Conservation (phyloP, 352 stramenopile genomes). For the Globisporangium heterothallicum region DNA sequence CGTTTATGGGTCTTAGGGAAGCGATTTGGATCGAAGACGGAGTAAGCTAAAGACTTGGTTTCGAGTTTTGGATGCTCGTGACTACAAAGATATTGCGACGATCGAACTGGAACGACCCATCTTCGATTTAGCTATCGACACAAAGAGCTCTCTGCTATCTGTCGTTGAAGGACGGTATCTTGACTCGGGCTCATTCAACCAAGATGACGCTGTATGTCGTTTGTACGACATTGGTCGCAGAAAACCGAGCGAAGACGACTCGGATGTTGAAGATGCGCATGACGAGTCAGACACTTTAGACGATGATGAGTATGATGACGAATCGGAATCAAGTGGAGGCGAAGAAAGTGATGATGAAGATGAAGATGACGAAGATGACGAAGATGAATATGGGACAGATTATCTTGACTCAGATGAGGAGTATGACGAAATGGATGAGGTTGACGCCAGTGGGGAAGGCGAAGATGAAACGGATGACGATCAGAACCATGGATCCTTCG, state of each 20-base stretch:
- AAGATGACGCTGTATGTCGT: conserved; percentile 78
- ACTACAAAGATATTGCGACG: conserved; percentile 83
- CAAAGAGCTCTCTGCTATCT: conserved; percentile 58
- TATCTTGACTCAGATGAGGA: conserved; percentile 24
- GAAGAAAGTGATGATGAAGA: conserved; percentile 43
- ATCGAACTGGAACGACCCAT: conserved; percentile 75
- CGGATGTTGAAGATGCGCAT: conserved; percentile 73
- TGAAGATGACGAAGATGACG: conserved; percentile 40
- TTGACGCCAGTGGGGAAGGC: conserved; percentile 21
- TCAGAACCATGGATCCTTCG: conserved; percentile 19
- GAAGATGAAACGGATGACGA: conserved; percentile 25
- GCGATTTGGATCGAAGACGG: conserved; percentile 50
- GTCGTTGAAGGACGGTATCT: conserved; percentile 73
- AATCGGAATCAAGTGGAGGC: conserved; percentile 38
- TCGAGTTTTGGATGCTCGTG: conserved; percentile 69
- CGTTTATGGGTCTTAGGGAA: conserved; percentile 24
- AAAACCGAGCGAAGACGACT: conserved; percentile 82
- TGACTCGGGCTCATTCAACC: conserved; percentile 42
- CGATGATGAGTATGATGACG: conserved; percentile 76
- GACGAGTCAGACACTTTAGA: conserved; percentile 68
- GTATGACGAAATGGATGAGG: conserved; percentile 31
- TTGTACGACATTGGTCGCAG: conserved; percentile 87
- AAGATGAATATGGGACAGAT: conserved; percentile 40
- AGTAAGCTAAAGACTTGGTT: conserved; percentile 82
- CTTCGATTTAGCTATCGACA: conserved; percentile 66